Conservation (phyloP, 345 rosid genomes). For the Brassica cretica region DNA sequence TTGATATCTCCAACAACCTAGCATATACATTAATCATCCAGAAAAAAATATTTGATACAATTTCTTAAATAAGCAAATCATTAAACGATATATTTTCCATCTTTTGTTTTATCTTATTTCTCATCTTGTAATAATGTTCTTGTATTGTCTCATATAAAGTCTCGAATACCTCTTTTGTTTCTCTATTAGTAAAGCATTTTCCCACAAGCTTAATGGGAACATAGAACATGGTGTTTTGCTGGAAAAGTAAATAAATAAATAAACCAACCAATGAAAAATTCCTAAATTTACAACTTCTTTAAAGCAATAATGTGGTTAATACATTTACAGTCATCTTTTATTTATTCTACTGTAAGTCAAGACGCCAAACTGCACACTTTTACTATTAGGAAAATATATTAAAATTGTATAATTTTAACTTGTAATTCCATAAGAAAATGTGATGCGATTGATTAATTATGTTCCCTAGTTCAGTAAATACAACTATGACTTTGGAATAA, state of each 20-base stretch:
- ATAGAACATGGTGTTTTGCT: not conserved
- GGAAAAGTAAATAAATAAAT: not conserved
- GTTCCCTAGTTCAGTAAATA: not conserved
- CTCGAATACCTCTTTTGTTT: not conserved
- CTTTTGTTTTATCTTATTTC: not conserved
- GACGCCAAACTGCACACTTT: not conserved
- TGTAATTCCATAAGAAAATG: not conserved
- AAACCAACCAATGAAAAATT: not conserved
- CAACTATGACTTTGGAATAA: not conserved
- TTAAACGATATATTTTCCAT: not conserved
- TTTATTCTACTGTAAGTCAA: not conserved
- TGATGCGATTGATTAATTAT: not conserved
- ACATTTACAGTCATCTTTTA: not conserved
- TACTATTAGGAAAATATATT: not conserved
- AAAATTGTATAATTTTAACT: not conserved
- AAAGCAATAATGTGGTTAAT: not conserved
- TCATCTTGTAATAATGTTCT: not conserved
- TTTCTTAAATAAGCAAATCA: not conserved
- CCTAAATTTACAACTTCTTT: not conserved
- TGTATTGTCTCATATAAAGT: not conserved
- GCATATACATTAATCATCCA: constrained; percentile 18
- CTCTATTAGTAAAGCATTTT: not conserved
- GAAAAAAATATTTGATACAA: not conserved
- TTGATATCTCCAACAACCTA: constrained; percentile 34
- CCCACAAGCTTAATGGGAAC: not conserved